A percentile compares a stretch with the other conserved stretches of the same genome.
Evolutionary conservation across 176 grass and related monocot genomes (phyloP).

Genomic region (Ensete ventricosum): DNA sequence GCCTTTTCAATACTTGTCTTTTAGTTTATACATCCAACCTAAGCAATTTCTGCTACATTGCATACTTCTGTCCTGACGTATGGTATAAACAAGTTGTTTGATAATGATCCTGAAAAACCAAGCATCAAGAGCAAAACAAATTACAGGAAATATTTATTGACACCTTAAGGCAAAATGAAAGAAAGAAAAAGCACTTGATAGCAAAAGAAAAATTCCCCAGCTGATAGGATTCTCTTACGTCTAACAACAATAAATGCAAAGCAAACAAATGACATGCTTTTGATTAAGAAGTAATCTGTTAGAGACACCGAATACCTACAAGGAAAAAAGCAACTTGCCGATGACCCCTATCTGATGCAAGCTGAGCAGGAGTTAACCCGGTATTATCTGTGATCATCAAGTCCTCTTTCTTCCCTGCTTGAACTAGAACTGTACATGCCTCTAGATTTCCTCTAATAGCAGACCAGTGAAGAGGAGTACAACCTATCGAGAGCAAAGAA

Average conservation of each 20-base stretch:
- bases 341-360: conserved; percentile 86
- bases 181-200: too few relatives aligned
- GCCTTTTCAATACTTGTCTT: too few relatives aligned
- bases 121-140: too few relatives aligned
- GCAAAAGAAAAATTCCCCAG: not conserved
- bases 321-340: conserved; percentile 98
- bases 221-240: not conserved
- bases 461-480: conserved; percentile 99
- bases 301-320: conserved; percentile 49
- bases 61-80: too few relatives aligned
- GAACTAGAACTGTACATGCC: conserved; percentile 87
- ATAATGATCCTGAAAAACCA: too few relatives aligned
- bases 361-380: conserved; percentile 83
- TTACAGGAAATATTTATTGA: too few relatives aligned
- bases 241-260: not conserved
- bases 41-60: too few relatives aligned
- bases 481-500: conserved; percentile 44
- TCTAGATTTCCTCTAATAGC: conserved; percentile 92
- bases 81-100: too few relatives aligned
- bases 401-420: conserved; percentile 98
- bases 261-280: not conserved
- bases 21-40: too few relatives aligned
- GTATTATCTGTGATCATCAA: conserved; percentile 83
- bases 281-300: not conserved
- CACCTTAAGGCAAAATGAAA: too few relatives aligned